A percentile compares a stretch with the other conserved stretches of the same genome.
Conservation (phyloP, 257 asterid genomes). For the Echites panduratus region DNA sequence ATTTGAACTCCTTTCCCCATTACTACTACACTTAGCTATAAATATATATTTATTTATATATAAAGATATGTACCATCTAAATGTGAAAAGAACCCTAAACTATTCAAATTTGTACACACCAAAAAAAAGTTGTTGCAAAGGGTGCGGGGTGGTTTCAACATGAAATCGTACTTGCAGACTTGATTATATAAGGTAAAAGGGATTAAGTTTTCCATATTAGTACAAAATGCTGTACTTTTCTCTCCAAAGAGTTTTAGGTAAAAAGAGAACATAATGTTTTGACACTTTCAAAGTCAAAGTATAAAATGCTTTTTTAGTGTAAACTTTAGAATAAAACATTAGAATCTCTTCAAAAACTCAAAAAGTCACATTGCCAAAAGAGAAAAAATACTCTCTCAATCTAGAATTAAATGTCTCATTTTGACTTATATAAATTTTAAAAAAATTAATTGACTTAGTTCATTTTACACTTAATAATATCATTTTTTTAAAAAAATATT, state of each 20-base stretch:
- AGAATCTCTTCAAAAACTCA: background rate
- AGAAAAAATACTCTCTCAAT: too few species aligned
- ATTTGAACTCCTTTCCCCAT: too few species aligned
- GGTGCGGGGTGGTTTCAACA: constrained; percentile 2
- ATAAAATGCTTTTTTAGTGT: background rate
- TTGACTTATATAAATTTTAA: too few species aligned
- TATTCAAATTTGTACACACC: background rate
- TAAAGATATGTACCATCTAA: too few species aligned
- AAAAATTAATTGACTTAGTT: too few species aligned
- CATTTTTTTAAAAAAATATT: too few species aligned
- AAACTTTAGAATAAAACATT: background rate
- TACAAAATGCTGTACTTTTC: background rate
- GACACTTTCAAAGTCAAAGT: constrained; percentile 1
- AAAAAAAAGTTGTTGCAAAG: background rate
- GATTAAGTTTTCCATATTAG: background rate
- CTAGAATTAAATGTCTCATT: too few species aligned
- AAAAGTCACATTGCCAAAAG: background rate
- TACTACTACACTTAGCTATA: too few species aligned
- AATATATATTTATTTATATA: too few species aligned
- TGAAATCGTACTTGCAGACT: background rate
- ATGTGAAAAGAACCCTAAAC: background rate
- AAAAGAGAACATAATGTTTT: background rate
- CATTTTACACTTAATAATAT: too few species aligned
- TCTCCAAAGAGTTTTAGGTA: background rate
- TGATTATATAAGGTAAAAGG: background rate